A percentile compares a stretch with the other conserved stretches of the same genome.
Conservation (phyloP, 1,284 basidiomycete species). For the Pyrrhoderma lamaoense region DNA sequence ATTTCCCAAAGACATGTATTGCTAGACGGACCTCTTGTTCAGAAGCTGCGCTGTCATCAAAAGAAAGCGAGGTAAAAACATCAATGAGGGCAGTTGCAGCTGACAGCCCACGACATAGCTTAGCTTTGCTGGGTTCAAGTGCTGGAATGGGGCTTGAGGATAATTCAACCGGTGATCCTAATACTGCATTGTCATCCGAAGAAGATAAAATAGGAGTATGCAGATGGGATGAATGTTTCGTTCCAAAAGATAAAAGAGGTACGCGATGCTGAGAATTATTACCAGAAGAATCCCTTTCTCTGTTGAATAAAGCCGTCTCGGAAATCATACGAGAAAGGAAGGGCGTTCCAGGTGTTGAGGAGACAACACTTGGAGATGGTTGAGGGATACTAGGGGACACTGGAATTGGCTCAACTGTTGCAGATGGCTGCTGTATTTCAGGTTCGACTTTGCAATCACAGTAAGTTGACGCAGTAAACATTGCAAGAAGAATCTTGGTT, state of each 20-base stretch:
- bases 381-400: constrained; percentile 25
- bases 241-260: constrained; percentile 48
- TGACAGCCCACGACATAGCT: constrained; percentile 41
- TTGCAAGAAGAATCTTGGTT: constrained; percentile 9
- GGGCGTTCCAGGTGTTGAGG: constrained; percentile 40
- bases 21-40: constrained; percentile 42
- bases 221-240: constrained; percentile 44
- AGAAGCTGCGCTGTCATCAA: constrained; percentile 50
- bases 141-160: background rate
- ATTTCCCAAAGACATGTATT: constrained; percentile 41
- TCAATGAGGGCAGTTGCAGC: constrained; percentile 59
- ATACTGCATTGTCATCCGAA: too few species aligned
- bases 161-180: too few species aligned
- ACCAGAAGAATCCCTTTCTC: constrained; percentile 39
- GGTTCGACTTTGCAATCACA: constrained; percentile 18
- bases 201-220: too few species aligned
- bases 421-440: constrained; percentile 20
- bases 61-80: constrained; percentile 62
- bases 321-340: constrained; percentile 32
- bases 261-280: constrained; percentile 57
- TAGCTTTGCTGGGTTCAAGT: background rate
- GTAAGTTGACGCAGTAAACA: constrained; percentile 8
- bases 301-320: constrained; percentile 45
- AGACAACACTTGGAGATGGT: constrained; percentile 26
- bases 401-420: constrained; percentile 24